Evolutionary conservation across 1,284 basidiomycete species (phyloP).

Genomic region (Xerocomus tenax): DNA sequence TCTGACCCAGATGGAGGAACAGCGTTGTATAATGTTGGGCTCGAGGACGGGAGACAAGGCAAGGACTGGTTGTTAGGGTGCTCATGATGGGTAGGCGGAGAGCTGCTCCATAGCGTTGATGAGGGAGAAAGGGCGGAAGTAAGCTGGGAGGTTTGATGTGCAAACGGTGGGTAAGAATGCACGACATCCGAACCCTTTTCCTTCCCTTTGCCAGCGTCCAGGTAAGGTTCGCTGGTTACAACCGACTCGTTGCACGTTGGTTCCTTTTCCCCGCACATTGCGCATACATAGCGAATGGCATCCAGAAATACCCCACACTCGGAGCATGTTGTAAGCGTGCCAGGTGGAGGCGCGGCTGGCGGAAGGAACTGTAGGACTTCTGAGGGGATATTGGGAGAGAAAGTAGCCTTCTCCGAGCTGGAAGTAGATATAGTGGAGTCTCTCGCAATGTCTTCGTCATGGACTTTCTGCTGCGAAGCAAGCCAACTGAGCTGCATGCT

Average conservation of each 20-base stretch:
- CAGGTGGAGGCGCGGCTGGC: conserved; percentile 46
- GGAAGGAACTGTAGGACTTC: conserved; percentile 50
- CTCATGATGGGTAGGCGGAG: conserved; percentile 19
- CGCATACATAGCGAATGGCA: conserved; percentile 77
- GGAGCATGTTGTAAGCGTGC: conserved; percentile 74
- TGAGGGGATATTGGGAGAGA: conserved; percentile 38
- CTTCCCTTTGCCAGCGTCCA: conserved; percentile 30
- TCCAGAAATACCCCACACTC: conserved; percentile 68
- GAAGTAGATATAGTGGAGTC: conserved; percentile 20
- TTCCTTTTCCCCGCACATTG: conserved; percentile 72
- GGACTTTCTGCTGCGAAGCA: conserved; percentile 39
- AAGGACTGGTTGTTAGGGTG: conserved; percentile 34
- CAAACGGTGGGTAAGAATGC: conserved; percentile 23
- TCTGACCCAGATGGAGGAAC: conserved; percentile 15
- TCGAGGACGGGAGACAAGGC: conserved; percentile 32
- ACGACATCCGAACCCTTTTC: conserved; percentile 20
- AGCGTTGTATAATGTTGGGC: conserved; percentile 13
- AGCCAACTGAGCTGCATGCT: conserved; percentile 59
- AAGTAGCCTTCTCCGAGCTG: conserved; percentile 28
- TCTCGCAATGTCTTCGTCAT: conserved; percentile 15
- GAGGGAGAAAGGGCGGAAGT: conserved; percentile 38
- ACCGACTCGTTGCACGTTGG: conserved; percentile 28
- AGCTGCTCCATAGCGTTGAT: conserved; percentile 12
- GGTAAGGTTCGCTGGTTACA: conserved; percentile 7
- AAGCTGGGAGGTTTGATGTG: conserved; percentile 24